Evolutionary conservation across 139 green algal genomes (phyloP).

Genomic region (Chloropicon primus): DNA sequence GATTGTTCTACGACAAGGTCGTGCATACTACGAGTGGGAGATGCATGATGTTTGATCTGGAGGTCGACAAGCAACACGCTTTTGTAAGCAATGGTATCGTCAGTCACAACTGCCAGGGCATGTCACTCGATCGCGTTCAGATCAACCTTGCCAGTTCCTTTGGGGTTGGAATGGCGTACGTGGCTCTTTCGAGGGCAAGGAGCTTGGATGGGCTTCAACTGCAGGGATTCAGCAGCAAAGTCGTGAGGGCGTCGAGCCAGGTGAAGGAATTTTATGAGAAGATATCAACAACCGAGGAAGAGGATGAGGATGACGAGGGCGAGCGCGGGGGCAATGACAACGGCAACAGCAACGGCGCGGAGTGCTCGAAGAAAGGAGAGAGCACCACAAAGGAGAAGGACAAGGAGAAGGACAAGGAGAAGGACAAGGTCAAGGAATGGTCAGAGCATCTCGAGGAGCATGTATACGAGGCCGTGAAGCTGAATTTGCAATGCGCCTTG

Average conservation of each 20-base stretch:
- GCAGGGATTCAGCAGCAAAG: neutral
- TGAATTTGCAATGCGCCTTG: neutral
- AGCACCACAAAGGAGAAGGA: no score
- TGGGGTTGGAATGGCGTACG: neutral
- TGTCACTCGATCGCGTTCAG: neutral
- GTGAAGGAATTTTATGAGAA: neutral
- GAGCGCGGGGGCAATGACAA: neutral
- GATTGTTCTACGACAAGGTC: no score
- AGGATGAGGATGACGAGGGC: neutral
- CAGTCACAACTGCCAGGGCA: neutral
- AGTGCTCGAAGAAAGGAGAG: no score
- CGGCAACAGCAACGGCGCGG: no score
- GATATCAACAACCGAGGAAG: neutral
- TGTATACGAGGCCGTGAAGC: neutral
- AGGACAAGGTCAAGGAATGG: neutral
- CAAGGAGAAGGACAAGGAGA: neutral
- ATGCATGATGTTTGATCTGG: no score
- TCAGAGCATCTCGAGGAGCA: neutral
- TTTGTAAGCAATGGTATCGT: no score
- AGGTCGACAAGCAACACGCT: no score
- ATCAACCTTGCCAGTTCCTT: neutral
- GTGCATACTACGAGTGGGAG: no score
- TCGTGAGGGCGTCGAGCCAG: neutral
- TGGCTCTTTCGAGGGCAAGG: neutral
- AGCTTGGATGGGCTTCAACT: neutral